Base-by-base conservation (phyloP, 2,329 filamentous ascomycete species). In the Harringtonia aguacate region DNA sequence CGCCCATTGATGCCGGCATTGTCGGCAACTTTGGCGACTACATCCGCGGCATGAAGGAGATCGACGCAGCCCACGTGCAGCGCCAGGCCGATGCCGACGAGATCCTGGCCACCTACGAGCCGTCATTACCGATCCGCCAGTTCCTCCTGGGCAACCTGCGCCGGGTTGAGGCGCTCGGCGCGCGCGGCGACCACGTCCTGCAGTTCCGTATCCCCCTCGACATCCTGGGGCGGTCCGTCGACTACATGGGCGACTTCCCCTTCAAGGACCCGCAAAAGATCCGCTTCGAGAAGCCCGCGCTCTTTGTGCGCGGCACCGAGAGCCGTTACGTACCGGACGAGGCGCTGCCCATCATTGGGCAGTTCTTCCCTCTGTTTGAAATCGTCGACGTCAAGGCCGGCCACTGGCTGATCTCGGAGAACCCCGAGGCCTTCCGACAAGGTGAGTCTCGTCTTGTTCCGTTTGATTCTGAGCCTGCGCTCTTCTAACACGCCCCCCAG, bases 331-430 rank as follows among this genome's bases (percentile, higher is more conserved):
- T 94, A 4, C 76, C 84, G 6, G 85, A 94, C 58, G 86, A 94
- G 62, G 74, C 79, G 42, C 63, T 94, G 39, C 85, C 86, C n/a
- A 65, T 83, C 17, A 81, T 92, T 53, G 85, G 86, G 4, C 72
- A 78, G 50, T 92, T 94, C 64, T 94, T 94, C 57, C 87, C 87
- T 12, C 69, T 70, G 21, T 94, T 92, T 56, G 66, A 77, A 58
- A 56, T 92, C 27, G 76, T 70, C 39, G 83, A 90, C 62, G 66
- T 94, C 28, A 81, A 92, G 31, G 75, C 81, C 9, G 87, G 87
- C 0, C 87, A 94, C 61, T 94, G 87, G 87, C 68, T 94, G 6
- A 88, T 90, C 49, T 86, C 84, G n/a, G 87, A 94, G 67, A 81
- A 87, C 54, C 86, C 87, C 0, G 79, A 87, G 56, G 79, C 71